Percentiles rank a stretch among this genome's conserved stretches.
Conservation (phyloP, 108 stramenopile species). For the Halocafeteria seosinensis region DNA sequence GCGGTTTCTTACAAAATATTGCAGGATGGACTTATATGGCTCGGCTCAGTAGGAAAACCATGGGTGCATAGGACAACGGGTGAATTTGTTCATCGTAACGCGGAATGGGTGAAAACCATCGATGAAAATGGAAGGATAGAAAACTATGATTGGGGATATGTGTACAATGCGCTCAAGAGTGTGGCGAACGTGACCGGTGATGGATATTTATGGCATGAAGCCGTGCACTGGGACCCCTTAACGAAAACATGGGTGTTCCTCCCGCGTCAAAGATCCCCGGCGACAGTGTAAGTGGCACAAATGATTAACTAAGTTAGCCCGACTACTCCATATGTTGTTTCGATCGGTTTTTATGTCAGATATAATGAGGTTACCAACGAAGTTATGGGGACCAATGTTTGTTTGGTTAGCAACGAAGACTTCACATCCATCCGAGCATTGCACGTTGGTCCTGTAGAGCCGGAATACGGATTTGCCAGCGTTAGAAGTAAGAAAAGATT, state of each 20-base stretch:
- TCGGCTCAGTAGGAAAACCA: conserved; percentile 9
- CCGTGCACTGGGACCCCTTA: conserved; percentile 2
- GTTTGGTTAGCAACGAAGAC: conserved; percentile 3
- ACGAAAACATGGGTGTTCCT: conserved; percentile 8
- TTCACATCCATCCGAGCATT: conserved; percentile 1
- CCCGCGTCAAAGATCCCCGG: conserved; percentile 1
- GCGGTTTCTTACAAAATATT: too few relatives aligned
- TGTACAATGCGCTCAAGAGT: background rate
- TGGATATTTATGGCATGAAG: conserved; percentile 15
- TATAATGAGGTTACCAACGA: conserved; percentile 9
- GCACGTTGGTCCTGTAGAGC: conserved; percentile 1
- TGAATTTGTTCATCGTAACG: background rate
- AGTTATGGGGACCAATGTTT: conserved; percentile 2
- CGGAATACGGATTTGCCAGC: conserved; percentile 8
- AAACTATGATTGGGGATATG: conserved; percentile 6
- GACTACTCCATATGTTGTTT: too few relatives aligned
- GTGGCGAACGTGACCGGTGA: background rate
- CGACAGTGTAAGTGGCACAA: background rate
- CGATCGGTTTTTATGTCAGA: background rate
- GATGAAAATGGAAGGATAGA: conserved; percentile 1
- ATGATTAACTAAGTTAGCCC: too few relatives aligned
- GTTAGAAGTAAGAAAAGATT: background rate
- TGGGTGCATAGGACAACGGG: background rate
- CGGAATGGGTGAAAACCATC: conserved; percentile 14
- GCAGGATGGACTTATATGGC: conserved; percentile 5